phyloP scores from a whole-genome alignment of 371 early-diverging fungal genomes.

The Phascolomyces articulosus region DNA sequence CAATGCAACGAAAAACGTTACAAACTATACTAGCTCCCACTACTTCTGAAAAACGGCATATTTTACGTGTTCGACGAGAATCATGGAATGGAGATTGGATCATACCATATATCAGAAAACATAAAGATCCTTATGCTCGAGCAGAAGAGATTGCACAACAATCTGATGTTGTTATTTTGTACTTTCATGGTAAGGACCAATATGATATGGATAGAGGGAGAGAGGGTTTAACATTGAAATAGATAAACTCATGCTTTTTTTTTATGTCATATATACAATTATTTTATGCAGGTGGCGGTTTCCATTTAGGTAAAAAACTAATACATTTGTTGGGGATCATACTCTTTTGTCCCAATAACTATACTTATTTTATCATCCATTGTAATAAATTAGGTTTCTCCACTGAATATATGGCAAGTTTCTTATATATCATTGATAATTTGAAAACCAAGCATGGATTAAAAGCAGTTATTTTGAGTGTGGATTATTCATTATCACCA shows the following conservation, averaged over 20 bases:
- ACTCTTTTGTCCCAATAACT: neutral
- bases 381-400: conserved; percentile 9
- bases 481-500: conserved; percentile 29
- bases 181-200: conserved; percentile 35
- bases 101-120: conserved; percentile 1
- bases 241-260: no score
- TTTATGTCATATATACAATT: neutral
- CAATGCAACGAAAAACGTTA: neutral
- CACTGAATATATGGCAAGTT: conserved; percentile 20
- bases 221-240: no score
- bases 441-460: conserved; percentile 13
- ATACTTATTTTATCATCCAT: no score
- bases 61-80: conserved; percentile 10
- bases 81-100: conserved; percentile 27
- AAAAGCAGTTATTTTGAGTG: conserved; percentile 18
- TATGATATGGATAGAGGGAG: no score
- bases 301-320: conserved; percentile 15
- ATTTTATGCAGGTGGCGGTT: conserved; percentile 26
- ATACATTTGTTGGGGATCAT: neutral
- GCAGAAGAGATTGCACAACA: conserved; percentile 9
- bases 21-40: neutral
- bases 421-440: conserved; percentile 12
- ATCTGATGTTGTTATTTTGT: conserved; percentile 22
- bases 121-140: conserved; percentile 1
- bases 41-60: conserved; percentile 8